Conservation (phyloP, 768 basidiomycete species). For the Kwoniella newhampshirensis region DNA sequence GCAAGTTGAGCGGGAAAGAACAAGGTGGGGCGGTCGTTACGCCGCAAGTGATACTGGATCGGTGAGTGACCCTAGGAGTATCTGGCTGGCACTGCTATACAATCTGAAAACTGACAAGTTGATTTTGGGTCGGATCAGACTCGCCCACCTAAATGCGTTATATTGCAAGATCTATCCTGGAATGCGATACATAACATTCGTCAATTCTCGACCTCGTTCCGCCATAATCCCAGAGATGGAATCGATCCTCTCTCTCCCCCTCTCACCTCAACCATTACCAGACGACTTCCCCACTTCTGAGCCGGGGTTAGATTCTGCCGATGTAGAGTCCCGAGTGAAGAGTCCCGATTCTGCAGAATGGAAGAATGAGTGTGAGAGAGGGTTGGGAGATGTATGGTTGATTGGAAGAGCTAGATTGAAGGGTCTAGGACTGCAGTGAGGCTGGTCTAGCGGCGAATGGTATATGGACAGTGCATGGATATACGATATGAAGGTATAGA, state of each 20-base stretch:
- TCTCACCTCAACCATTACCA: slow-evolving; percentile 30
- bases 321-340: slow-evolving; percentile 13
- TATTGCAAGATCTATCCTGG: slow-evolving; percentile 75
- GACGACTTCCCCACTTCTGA: slow-evolving; percentile 52
- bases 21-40: slow-evolving; percentile 67
- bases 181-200: slow-evolving; percentile 86
- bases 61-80: slow-evolving; percentile 55
- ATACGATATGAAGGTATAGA: background rate
- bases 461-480: background rate
- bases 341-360: slow-evolving; percentile 57
- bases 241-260: slow-evolving; percentile 57
- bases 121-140: slow-evolving; percentile 43
- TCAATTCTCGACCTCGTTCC: slow-evolving; percentile 74
- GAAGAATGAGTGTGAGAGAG: slow-evolving; percentile 68
- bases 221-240: slow-evolving; percentile 80
- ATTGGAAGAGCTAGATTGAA: slow-evolving; percentile 61
- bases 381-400: slow-evolving; percentile 67
- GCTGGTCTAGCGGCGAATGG: background rate
- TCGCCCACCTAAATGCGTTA: slow-evolving; percentile 71
- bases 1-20: slow-evolving; percentile 73
- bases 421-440: slow-evolving; percentile 20
- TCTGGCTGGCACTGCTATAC: background rate
- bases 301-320: slow-evolving; percentile 34
- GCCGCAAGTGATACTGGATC: slow-evolving; percentile 69
- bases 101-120: too few relatives aligned